Evolutionary conservation across 495 filamentous ascomycete genomes (phyloP), one percentile per base, ranked within the genome.

Genomic region (Pseudomonodictys pantanalensis): DNA sequence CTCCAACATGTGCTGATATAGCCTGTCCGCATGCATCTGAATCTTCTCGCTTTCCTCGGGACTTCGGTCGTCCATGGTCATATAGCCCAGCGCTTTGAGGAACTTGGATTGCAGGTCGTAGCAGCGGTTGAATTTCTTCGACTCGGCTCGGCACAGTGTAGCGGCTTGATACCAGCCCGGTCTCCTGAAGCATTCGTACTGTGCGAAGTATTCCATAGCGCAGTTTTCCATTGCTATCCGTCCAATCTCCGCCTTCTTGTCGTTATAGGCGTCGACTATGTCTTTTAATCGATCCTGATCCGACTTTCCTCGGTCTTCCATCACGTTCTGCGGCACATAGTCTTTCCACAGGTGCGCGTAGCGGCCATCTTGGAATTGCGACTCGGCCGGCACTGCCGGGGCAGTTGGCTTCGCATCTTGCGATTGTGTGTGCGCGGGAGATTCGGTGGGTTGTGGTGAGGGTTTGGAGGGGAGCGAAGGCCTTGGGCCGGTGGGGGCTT

Each of bases 291-390:
- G 84, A 67, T 91, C 87, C 69, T 87, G 81, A 41, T 92, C 84
- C 28, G 83, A 83, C 67, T 87, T 87, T 26, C 69, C 72, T 32
- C 81, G 77, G 23, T 77, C 76, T 57, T 95, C 85, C 46, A 90
- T 72, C 23, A 82, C 77, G 2, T 72, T 62, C 9, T 83, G 82
- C 1, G 92, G 82, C 50, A 80, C 77, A 80, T 98, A 97, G 43
- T 81, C 88, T 71, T 86, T 87, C 93, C 93, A 98, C 28, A 98
- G 79, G 76, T 96, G 81, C 44, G 91, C 90, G 72, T 97, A 97
- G 57, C 93, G 88, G 59, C 91, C 91, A 74, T 97, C 93, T 62
- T 75, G 81, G 70, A 73, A 88, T 20, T 85, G 77, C 5, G 85
- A 86, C 56, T 81, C 74, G 38, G 74, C 57, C 7, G 85, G 84